These are phyloP conservation scores for Galerina sulciceps DNA, from an alignment of 768 basidiomycete genomes.

Conservation along the genomic window DNA sequence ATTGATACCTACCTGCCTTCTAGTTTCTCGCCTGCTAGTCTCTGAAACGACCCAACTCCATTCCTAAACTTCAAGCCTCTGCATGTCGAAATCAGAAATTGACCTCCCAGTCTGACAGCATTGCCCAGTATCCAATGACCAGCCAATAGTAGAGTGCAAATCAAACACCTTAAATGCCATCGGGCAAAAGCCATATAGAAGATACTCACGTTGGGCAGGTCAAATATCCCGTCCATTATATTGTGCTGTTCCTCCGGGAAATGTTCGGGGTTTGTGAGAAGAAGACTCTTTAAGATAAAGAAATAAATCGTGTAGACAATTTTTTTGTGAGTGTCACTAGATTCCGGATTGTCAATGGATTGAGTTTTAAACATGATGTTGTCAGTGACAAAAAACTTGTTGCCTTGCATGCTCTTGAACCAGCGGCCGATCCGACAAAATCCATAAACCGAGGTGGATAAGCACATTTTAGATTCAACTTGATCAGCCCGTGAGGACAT, in stretches of 20 bases:
- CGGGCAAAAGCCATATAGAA: background rate
- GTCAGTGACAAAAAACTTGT: background rate
- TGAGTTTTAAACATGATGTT: background rate
- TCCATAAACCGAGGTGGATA: background rate
- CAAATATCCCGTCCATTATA: background rate
- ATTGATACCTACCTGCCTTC: background rate
- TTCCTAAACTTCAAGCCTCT: background rate
- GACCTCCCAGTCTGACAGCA: background rate
- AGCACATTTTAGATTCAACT: background rate
- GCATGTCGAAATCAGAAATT: background rate
- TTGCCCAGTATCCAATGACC: background rate
- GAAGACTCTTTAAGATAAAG: background rate
- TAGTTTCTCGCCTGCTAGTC: background rate
- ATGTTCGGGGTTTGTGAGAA: background rate
- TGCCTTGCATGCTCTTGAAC: background rate
- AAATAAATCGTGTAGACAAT: background rate
- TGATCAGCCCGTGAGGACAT: background rate
- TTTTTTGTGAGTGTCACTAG: background rate
- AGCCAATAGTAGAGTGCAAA: background rate
- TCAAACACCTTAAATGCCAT: background rate
- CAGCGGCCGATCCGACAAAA: background rate
- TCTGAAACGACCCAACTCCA: background rate
- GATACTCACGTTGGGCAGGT: background rate
- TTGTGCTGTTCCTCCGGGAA: background rate
- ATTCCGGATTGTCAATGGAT: background rate